Evolutionary conservation across 495 filamentous ascomycete species (phyloP), one percentile per base, ranked within the genome.

Genomic region (Staphylotrichum longicolle): DNA sequence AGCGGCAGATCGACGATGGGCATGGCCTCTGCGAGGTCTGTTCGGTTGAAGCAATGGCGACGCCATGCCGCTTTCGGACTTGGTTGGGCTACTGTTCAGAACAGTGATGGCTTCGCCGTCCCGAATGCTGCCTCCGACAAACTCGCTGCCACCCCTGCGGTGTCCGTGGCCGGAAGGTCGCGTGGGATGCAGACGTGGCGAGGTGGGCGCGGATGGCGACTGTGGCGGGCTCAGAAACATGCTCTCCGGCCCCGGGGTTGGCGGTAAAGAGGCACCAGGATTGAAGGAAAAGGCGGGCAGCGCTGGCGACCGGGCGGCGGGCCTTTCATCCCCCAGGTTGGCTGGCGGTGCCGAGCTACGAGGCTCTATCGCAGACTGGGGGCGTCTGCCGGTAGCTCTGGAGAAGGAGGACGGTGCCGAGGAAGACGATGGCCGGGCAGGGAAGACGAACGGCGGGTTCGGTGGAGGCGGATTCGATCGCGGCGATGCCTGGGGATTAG

Each of bases 1-100:
- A 1, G 92, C 92, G 40, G 84, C 86, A n/a, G 91, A 95, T 60
- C 92, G 84, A 54, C 91, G 84, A 76, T 96, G 92, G 11, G 86
- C 86, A 75, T 96, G 92, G 20, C 89, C 85, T 66, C 89, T 82
- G 58, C 83, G 78, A 9, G 81, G 74, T n/a, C 74, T 77, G 41
- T 81, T 76, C 37, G 80, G 70, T 62, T 80, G 71, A 33, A 84
- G 64, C 39, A 75, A 74, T 53, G 77, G 71, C 54, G 85, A 77
- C 5, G 78, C 74, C 63, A 82, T 76, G 35, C 79, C 73, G 53
- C 82, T 83, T 32, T 87, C 87, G 32, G 77, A 80, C 63, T 85
- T 88, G 10, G 82, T 84, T 5, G 88, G 88, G 59, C 82, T 88
- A 9, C 82, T 74, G 69, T 85, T 87, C 70, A 85, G 72, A 39